Conservation (phyloP, 768 basidiomycete genomes). For the Lentinula sp. region DNA sequence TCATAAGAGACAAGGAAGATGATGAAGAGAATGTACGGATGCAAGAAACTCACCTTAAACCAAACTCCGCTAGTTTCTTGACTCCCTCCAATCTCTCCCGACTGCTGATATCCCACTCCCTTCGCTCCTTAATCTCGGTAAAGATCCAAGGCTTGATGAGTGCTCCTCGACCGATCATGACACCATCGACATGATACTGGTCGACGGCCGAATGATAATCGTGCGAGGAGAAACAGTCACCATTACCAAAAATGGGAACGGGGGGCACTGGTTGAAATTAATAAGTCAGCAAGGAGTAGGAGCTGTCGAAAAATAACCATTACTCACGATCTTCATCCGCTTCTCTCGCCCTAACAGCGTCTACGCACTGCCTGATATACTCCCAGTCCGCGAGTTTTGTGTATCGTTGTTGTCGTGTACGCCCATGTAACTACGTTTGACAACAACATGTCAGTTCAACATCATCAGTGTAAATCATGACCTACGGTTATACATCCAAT, state of each 20-base stretch:
- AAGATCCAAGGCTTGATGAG: slow-evolving; percentile 97
- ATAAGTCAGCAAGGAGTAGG: background rate
- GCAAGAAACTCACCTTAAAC: slow-evolving; percentile 53
- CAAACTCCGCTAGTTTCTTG: slow-evolving; percentile 80
- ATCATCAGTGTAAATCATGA: background rate
- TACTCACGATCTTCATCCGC: slow-evolving; percentile 64
- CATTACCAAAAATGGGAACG: slow-evolving; percentile 95
- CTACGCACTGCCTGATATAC: slow-evolving; percentile 86
- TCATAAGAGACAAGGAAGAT: background rate
- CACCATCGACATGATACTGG: slow-evolving; percentile 81
- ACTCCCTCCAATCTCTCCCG: slow-evolving; percentile 78
- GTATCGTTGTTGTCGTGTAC: slow-evolving; percentile 93
- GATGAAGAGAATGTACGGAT: background rate
- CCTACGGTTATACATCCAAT: slow-evolving; percentile 38
- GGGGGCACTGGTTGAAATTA: slow-evolving; percentile 48
- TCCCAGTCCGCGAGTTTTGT: slow-evolving; percentile 90
- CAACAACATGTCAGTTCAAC: too few relatives aligned
- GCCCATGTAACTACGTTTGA: slow-evolving; percentile 76
- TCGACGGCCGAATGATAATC: slow-evolving; percentile 78
- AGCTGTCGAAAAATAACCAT: background rate
- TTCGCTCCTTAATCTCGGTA: slow-evolving; percentile 86
- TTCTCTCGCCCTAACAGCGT: slow-evolving; percentile 66
- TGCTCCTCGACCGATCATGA: slow-evolving; percentile 94
- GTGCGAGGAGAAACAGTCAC: slow-evolving; percentile 87
- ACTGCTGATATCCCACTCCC: slow-evolving; percentile 92